Evolutionary conservation across 2,329 filamentous ascomycete species (phyloP).

Genomic region (Aspergillus fumigatiaffinis): DNA sequence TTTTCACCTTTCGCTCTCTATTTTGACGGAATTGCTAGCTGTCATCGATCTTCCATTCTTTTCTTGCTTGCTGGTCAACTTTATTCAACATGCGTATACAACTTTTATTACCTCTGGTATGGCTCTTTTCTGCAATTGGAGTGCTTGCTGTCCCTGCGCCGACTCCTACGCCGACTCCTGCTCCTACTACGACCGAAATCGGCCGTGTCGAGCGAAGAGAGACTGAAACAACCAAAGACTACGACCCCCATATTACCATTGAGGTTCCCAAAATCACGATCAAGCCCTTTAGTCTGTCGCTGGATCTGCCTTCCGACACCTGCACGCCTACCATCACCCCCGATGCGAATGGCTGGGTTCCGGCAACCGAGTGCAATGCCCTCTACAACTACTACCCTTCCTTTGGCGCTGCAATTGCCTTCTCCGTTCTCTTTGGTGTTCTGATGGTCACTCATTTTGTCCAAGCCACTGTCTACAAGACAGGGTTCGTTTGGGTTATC

Average conservation of each 20-base stretch:
- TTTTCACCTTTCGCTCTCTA: too few relatives aligned
- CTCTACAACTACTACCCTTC: slow-evolving; percentile 34
- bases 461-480: slow-evolving; percentile 33
- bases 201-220: neutral
- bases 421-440: slow-evolving; percentile 32
- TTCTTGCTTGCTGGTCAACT: too few relatives aligned
- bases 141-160: neutral
- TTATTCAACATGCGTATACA: neutral
- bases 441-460: slow-evolving; percentile 24
- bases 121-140: neutral
- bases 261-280: neutral
- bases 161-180: neutral
- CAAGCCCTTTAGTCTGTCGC: neutral
- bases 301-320: slow-evolving; percentile 8
- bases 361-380: slow-evolving; percentile 12
- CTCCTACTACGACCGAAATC: neutral
- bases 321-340: slow-evolving; percentile 18
- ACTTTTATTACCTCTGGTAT: neutral
- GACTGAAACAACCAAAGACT: neutral
- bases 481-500: slow-evolving; percentile 43
- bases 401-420: slow-evolving; percentile 32
- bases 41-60: too few relatives aligned
- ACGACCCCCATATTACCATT: neutral
- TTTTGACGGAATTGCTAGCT: too few relatives aligned
- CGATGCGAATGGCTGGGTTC: slow-evolving; percentile 22